phyloP scores from a whole-genome alignment of 2,329 filamentous ascomycete genomes.

The Nectriaceae sp. region DNA sequence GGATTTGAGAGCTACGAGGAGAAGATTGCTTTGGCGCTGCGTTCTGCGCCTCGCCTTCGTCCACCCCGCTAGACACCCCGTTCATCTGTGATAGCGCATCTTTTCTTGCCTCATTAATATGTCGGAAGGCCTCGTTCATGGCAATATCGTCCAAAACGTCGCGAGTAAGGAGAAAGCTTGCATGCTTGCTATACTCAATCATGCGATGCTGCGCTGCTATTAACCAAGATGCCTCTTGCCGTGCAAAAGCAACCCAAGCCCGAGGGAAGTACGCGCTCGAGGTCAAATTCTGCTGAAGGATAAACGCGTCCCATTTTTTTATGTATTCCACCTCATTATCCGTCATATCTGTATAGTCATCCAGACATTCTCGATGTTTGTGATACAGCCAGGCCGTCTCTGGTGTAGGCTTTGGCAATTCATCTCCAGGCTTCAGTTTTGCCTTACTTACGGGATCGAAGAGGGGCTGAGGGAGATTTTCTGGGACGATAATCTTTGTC shows the following conservation, averaged over 20 bases:
- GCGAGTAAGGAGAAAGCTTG: slow-evolving; percentile 51
- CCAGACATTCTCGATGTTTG: slow-evolving; percentile 59
- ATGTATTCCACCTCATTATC: slow-evolving; percentile 59
- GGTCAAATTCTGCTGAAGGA: slow-evolving; percentile 52
- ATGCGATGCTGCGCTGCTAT: slow-evolving; percentile 48
- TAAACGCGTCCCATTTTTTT: slow-evolving; percentile 58
- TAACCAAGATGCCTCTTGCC: slow-evolving; percentile 55
- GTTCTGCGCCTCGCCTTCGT: slow-evolving; percentile 13
- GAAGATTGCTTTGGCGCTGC: slow-evolving; percentile 26
- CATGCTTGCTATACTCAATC: slow-evolving; percentile 57
- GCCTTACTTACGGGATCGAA: slow-evolving; percentile 60
- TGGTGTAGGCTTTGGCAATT: slow-evolving; percentile 44
- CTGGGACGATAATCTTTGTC: slow-evolving; percentile 45
- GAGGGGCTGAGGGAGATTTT: slow-evolving; percentile 50
- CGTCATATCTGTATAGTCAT: slow-evolving; percentile 58
- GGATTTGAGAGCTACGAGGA: slow-evolving; percentile 37
- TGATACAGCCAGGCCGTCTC: slow-evolving; percentile 59
- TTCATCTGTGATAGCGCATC: slow-evolving; percentile 22
- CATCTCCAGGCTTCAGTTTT: slow-evolving; percentile 49
- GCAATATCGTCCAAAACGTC: slow-evolving; percentile 47
- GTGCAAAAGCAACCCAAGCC: slow-evolving; percentile 54
- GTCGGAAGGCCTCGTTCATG: slow-evolving; percentile 43
- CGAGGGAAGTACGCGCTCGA: slow-evolving; percentile 54
- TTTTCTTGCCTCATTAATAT: slow-evolving; percentile 45
- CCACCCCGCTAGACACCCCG: too few relatives aligned